Conservation (phyloP, 108 stramenopile species). For the Aurantiochytrium sp. region DNA sequence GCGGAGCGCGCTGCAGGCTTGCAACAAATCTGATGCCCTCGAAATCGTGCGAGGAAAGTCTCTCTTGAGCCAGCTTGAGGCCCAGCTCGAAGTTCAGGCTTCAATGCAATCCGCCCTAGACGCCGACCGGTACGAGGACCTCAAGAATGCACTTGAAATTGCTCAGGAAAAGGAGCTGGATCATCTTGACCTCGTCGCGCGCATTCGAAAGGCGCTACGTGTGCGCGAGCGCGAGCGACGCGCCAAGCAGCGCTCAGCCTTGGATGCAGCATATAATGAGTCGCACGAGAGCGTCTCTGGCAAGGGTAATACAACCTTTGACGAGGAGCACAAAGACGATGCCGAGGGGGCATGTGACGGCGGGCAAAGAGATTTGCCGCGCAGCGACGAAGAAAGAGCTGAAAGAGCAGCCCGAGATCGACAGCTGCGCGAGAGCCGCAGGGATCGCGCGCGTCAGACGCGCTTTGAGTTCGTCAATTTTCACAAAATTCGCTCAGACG, state of each 20-base stretch:
- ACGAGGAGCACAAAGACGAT: neutral
- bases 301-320: neutral
- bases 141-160: neutral
- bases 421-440: constrained; percentile 34
- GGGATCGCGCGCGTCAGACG: constrained; percentile 24
- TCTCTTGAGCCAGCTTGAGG: constrained; percentile 18
- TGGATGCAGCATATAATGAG: neutral
- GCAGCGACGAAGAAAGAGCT: neutral
- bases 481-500: constrained; percentile 40
- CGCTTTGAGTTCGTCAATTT: constrained; percentile 49
- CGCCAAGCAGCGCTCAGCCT: neutral
- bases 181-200: neutral
- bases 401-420: neutral
- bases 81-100: neutral
- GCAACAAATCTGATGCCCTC: neutral
- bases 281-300: neutral
- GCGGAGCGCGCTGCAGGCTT: neutral
- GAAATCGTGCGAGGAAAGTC: neutral
- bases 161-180: neutral
- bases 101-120: neutral
- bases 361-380: neutral
- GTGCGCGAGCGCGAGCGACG: neutral
- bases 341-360: constrained; percentile 24
- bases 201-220: neutral
- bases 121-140: neutral